phyloP scores from a whole-genome alignment of 179 eudicot species.

The Carnegiea gigantea region DNA sequence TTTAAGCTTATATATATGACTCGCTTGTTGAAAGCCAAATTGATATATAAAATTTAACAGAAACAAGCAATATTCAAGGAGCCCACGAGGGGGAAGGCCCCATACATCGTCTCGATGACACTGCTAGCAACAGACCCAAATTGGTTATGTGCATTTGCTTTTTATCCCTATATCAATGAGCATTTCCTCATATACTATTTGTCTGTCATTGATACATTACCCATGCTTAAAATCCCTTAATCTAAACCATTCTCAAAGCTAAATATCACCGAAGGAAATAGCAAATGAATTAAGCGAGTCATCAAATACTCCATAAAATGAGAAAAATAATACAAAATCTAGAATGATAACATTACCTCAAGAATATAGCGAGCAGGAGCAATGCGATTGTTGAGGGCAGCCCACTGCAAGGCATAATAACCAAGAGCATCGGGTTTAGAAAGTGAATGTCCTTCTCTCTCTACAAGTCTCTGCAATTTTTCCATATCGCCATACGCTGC shows the following conservation, averaged over 20 bases:
- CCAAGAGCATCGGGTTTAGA: slow-evolving; percentile 82
- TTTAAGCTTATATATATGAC: too few species aligned
- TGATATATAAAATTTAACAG: too few species aligned
- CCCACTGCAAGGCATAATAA: slow-evolving; percentile 93
- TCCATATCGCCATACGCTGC: slow-evolving; percentile 99
- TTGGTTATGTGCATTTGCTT: too few species aligned
- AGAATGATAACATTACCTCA: slow-evolving; percentile 43
- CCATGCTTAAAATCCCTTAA: not conserved
- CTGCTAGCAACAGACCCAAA: too few species aligned
- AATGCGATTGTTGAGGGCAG: slow-evolving; percentile 85
- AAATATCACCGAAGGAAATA: not conserved
- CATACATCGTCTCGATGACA: too few species aligned
- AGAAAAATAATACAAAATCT: too few species aligned
- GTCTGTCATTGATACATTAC: not conserved
- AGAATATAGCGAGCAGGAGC: slow-evolving; percentile 88
- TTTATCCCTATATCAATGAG: not conserved
- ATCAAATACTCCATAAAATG: not conserved
- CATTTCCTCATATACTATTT: not conserved
- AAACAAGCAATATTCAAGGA: too few species aligned
- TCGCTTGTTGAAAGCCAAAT: too few species aligned
- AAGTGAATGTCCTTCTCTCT: slow-evolving; percentile 75
- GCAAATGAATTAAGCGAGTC: not conserved
- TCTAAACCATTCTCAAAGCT: not conserved
- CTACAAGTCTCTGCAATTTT: slow-evolving; percentile 84
- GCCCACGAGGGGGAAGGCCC: too few species aligned